Percentiles rank a stretch among this genome's conserved stretches.
Evolutionary conservation across 345 rosid genomes (phyloP).

Genomic region (Triadica sebifera): DNA sequence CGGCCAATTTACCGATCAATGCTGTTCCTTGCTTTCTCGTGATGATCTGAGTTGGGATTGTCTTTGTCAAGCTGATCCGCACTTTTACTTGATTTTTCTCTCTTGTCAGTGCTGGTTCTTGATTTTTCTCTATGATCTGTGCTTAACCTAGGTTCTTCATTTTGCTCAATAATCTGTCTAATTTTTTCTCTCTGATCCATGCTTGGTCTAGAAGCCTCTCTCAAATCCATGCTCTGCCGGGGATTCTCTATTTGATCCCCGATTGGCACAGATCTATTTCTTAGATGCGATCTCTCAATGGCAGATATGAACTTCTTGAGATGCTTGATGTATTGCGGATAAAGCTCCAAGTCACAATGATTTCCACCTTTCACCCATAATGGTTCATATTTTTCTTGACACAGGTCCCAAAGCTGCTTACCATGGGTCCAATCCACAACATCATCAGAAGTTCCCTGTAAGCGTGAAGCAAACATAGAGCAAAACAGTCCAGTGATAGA

Average conservation of each 20-base stretch:
- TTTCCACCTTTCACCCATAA: slow-evolving; percentile 93
- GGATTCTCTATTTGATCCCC: slow-evolving; percentile 47
- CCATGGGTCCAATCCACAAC: slow-evolving; percentile 92
- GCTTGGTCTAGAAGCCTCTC: slow-evolving; percentile 45
- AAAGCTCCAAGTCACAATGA: slow-evolving; percentile 81
- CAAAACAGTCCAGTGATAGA: too few species aligned
- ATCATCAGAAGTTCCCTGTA: slow-evolving; percentile 91
- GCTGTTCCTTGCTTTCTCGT: slow-evolving; percentile 27
- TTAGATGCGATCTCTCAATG: slow-evolving; percentile 49
- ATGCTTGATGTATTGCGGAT: slow-evolving; percentile 82
- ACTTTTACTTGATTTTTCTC: slow-evolving; percentile 4
- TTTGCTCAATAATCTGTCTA: slow-evolving; percentile 44
- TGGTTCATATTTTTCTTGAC: slow-evolving; percentile 89
- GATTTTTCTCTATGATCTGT: slow-evolving; percentile 58
- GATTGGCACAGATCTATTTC: slow-evolving; percentile 30
- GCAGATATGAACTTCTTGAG: slow-evolving; percentile 81
- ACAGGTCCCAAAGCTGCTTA: slow-evolving; percentile 75
- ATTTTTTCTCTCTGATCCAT: slow-evolving; percentile 27
- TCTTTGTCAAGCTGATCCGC: slow-evolving; percentile 15
- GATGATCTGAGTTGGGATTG: slow-evolving; percentile 7
- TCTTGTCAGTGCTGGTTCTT: slow-evolving; percentile 35
- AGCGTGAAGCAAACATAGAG: slow-evolving; percentile 1
- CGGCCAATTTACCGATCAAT: slow-evolving; percentile 51
- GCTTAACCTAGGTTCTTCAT: slow-evolving; percentile 62
- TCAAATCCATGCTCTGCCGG: slow-evolving; percentile 58